These are phyloP conservation scores for Carex scoparia DNA, from an alignment of 176 grass and related monocot genomes.

Conservation along the genomic window DNA sequence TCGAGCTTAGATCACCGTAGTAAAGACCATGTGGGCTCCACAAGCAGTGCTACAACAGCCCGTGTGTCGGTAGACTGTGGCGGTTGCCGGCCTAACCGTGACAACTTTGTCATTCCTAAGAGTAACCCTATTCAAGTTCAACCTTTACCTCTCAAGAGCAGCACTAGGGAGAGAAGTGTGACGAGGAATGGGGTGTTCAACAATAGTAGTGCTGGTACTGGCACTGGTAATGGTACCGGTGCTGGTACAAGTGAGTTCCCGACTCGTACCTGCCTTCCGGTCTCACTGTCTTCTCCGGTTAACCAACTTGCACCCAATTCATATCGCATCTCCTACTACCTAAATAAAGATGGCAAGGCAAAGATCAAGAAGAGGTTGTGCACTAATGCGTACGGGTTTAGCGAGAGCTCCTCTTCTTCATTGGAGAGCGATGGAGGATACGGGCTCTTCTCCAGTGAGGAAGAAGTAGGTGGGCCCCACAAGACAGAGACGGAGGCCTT, in stretches of 20 bases:
- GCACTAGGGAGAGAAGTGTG: conserved; percentile 23
- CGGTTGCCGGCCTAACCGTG: conserved; percentile 17
- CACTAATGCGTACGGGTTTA: conserved; percentile 70
- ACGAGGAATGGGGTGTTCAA: conserved; percentile 26
- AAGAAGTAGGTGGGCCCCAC: conserved; percentile 13
- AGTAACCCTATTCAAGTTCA: neutral
- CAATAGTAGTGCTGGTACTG: neutral
- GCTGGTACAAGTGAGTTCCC: neutral
- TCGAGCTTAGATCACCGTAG: neutral
- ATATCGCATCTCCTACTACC: conserved; percentile 10
- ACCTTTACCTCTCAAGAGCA: neutral
- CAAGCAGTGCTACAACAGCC: neutral
- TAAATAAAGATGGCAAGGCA: conserved; percentile 20
- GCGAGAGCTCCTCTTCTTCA: conserved; percentile 42
- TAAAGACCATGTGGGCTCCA: neutral
- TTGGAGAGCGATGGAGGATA: conserved; percentile 31
- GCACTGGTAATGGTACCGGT: neutral
- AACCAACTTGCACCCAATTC: conserved; percentile 11
- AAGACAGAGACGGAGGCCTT: conserved; percentile 52
- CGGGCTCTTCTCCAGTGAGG: conserved; percentile 70
- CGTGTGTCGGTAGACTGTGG: conserved; percentile 29
- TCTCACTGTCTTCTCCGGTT: conserved; percentile 38
- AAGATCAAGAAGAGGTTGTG: conserved; percentile 38
- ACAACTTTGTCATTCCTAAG: neutral
- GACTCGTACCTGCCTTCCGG: conserved; percentile 31